Conservation (phyloP, 139 green algal genomes). For the Asterochloris erici region DNA sequence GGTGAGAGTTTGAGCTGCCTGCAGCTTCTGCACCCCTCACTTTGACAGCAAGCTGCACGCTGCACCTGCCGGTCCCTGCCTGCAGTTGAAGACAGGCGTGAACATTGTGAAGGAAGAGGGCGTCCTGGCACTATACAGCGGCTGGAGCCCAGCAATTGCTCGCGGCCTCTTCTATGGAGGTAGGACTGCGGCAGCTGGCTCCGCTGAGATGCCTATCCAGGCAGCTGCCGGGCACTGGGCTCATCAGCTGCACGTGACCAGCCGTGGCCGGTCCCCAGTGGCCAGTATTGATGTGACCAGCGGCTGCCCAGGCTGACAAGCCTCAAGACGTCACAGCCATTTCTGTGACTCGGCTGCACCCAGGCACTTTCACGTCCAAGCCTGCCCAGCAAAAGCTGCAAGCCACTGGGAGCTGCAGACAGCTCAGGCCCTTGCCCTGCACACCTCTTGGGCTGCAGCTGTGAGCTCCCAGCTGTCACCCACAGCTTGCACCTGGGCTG, state of each 20-base stretch:
- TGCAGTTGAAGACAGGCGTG: constrained; percentile 47
- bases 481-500: too few relatives aligned
- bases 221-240: too few relatives aligned
- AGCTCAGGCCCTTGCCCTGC: too few relatives aligned
- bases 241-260: background rate
- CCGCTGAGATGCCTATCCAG: background rate
- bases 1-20: constrained; percentile 21
- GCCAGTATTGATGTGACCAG: too few relatives aligned
- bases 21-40: too few relatives aligned
- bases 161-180: constrained; percentile 69
- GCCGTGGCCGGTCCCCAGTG: background rate
- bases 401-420: too few relatives aligned
- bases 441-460: too few relatives aligned
- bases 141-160: constrained; percentile 48
- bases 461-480: too few relatives aligned
- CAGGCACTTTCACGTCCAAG: too few relatives aligned
- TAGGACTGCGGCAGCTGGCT: background rate
- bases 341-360: too few relatives aligned
- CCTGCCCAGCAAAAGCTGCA: too few relatives aligned
- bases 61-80: background rate
- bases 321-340: too few relatives aligned
- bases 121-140: constrained; percentile 50
- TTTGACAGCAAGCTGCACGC: background rate
- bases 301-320: background rate
- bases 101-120: constrained; percentile 54